Percentiles rank a stretch among this genome's conserved stretches.
Evolutionary conservation across 768 basidiomycete species (phyloP).

Genomic region (Atractiella rhizophila): DNA sequence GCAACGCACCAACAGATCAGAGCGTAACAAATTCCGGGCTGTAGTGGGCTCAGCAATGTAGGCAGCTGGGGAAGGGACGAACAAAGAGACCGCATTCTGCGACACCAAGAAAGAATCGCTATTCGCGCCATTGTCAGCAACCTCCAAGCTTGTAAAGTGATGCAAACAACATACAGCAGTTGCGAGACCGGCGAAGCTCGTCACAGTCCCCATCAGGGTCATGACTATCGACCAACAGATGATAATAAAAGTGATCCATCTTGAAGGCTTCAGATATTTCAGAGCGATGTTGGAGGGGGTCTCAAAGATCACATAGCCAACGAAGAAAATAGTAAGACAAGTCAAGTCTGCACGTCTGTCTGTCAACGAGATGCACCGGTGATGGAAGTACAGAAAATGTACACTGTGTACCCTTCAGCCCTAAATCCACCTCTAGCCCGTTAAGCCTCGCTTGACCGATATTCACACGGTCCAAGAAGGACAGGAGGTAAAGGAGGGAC

Average conservation of each 20-base stretch:
- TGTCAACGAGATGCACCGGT: background rate
- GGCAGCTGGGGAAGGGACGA: background rate
- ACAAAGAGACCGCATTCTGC: slow-evolving; percentile 14
- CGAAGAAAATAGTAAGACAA: slow-evolving; percentile 18
- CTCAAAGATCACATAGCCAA: slow-evolving; percentile 25
- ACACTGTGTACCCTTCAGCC: slow-evolving; percentile 5
- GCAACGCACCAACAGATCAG: background rate
- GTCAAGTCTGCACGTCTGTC: slow-evolving; percentile 4
- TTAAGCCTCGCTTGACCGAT: slow-evolving; percentile 4
- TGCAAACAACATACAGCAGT: too few relatives aligned
- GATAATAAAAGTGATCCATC: slow-evolving; percentile 7
- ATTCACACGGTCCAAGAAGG: slow-evolving; percentile 18
- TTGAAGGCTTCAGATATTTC: slow-evolving; percentile 6
- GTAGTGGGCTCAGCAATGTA: background rate
- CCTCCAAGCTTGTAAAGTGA: slow-evolving; percentile 2
- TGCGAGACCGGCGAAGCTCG: slow-evolving; percentile 8
- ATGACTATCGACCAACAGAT: slow-evolving; percentile 3
- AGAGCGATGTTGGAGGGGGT: slow-evolving; percentile 22
- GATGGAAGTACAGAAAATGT: background rate
- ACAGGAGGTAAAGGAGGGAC: slow-evolving; percentile 25
- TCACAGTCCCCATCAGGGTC: slow-evolving; percentile 7
- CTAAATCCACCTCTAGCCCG: slow-evolving; percentile 10
- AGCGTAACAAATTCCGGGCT: background rate
- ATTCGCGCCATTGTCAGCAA: too few relatives aligned
- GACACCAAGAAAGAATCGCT: slow-evolving; percentile 11